A percentile compares a stretch with the other conserved stretches of the same genome.
Conservation (phyloP, 176 grass and related monocot species). For the Ananas comosus region DNA sequence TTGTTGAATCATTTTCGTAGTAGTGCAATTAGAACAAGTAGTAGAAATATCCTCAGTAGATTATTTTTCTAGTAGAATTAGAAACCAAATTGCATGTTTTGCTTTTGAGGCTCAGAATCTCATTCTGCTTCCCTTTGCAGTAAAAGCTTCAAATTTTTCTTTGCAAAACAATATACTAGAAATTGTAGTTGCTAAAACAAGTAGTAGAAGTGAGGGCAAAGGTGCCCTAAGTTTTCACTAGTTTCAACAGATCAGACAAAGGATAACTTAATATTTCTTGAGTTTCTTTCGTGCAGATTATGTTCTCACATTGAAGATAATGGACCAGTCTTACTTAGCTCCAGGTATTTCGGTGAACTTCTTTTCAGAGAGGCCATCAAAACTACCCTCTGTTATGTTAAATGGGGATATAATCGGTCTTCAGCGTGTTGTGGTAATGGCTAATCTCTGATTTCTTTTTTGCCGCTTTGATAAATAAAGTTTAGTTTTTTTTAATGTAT, state of each 20-base stretch:
- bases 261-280: background rate
- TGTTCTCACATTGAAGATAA: slow-evolving; percentile 16
- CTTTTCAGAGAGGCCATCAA: slow-evolving; percentile 3
- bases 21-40: too few relatives aligned
- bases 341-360: slow-evolving; percentile 12
- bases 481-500: too few relatives aligned
- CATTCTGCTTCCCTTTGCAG: too few relatives aligned
- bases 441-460: background rate
- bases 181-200: too few relatives aligned
- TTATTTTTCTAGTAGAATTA: too few relatives aligned
- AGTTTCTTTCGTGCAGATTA: background rate
- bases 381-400: slow-evolving; percentile 1
- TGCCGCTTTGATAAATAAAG: background rate
- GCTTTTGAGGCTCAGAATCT: too few relatives aligned
- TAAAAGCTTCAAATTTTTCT: too few relatives aligned
- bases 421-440: slow-evolving; percentile 17
- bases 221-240: background rate
- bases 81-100: too few relatives aligned
- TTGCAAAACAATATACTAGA: too few relatives aligned
- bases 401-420: slow-evolving; percentile 20
- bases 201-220: too few relatives aligned
- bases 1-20: too few relatives aligned
- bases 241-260: background rate
- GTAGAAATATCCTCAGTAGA: too few relatives aligned
- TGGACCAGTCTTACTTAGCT: slow-evolving; percentile 7